A percentile compares a stretch with the other conserved stretches of the same genome.
These are phyloP conservation scores for Moelleriella libera DNA, from an alignment of 2,329 filamentous ascomycete genomes.

Conservation along the genomic window DNA sequence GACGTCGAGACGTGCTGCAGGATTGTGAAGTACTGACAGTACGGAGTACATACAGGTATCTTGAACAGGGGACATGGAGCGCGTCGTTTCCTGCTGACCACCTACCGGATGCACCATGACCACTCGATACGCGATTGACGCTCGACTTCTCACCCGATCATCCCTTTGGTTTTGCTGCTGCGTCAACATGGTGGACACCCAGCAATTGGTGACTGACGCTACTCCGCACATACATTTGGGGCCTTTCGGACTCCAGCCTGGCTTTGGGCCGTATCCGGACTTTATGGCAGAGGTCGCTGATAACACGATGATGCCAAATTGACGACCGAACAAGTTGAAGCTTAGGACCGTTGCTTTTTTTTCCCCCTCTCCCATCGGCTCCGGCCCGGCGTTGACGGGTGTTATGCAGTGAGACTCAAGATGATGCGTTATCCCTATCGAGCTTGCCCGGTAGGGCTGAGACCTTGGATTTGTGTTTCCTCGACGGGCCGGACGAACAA, in stretches of 20 bases:
- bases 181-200: no score
- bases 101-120: no score
- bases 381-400: conserved; percentile 3
- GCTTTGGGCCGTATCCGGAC: not conserved
- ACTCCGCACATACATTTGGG: no score
- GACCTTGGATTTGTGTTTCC: conserved; percentile 3
- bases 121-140: no score
- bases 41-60: not conserved
- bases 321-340: not conserved
- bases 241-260: not conserved
- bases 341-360: not conserved
- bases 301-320: not conserved
- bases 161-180: no score
- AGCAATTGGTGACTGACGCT: no score
- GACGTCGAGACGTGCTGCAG: not conserved
- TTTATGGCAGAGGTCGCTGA: not conserved
- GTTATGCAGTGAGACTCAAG: conserved; percentile 6
- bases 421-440: conserved; percentile 4
- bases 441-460: conserved; percentile 6
- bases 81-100: not conserved
- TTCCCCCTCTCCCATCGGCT: conserved; percentile 1
- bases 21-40: not conserved
- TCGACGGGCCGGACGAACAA: not conserved
- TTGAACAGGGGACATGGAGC: not conserved
- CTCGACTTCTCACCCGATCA: no score